Conservation (phyloP, 495 filamentous ascomycete species). For the Neurospora tetraspora region DNA sequence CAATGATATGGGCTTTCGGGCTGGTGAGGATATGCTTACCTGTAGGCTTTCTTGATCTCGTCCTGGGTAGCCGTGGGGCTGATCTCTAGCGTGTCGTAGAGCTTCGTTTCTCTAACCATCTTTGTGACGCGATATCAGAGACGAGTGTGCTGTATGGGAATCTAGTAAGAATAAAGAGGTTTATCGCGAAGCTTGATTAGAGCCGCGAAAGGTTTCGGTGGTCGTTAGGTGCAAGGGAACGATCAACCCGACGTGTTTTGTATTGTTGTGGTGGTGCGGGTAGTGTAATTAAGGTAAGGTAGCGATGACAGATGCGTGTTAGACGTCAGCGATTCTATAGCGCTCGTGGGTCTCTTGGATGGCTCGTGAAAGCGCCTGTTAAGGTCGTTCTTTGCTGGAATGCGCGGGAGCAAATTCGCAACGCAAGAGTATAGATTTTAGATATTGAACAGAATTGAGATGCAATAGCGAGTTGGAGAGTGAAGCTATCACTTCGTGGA, state of each 20-base stretch:
- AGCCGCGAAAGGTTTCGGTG: not conserved
- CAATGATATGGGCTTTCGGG: not conserved
- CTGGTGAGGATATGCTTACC: slow-evolving; percentile 40
- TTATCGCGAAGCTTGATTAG: not conserved
- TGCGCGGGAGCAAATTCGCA: not conserved
- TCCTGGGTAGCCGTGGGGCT: slow-evolving; percentile 74
- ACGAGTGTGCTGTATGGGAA: not conserved
- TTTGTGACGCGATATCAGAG: slow-evolving; percentile 14
- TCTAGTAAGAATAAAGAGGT: not conserved
- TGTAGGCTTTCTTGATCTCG: slow-evolving; percentile 95
- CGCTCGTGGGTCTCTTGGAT: not conserved
- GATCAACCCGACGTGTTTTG: not conserved
- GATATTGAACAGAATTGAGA: not conserved
- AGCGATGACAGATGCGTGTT: not conserved
- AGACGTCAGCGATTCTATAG: not conserved
- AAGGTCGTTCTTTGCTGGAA: not conserved
- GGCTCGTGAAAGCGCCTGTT: not conserved
- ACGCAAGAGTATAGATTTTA: not conserved
- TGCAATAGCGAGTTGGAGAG: not conserved
- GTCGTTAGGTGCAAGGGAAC: not conserved
- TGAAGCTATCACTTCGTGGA: not conserved
- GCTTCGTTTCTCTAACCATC: slow-evolving; percentile 82
- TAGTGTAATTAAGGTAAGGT: not conserved
- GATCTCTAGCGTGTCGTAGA: slow-evolving; percentile 70
- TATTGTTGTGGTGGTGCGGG: not conserved